A percentile compares a stretch with the other conserved stretches of the same genome.
Conservation (phyloP, 2,329 filamentous ascomycete genomes). For the Fusarium gaditjirri region DNA sequence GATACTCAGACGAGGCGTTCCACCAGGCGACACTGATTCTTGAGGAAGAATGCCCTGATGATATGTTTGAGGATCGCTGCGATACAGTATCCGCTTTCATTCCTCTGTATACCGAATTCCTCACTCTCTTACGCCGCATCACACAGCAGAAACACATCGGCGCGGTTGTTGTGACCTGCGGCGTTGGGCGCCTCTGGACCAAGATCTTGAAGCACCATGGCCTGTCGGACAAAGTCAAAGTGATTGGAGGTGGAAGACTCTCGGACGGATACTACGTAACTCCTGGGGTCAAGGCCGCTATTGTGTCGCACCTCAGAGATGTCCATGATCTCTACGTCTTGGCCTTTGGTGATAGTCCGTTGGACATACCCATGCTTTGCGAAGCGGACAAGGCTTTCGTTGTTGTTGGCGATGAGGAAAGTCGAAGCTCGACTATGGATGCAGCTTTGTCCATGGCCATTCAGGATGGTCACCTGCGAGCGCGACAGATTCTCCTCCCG, state of each 20-base stretch:
- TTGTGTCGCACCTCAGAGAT: conserved; percentile 56
- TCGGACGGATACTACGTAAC: conserved; percentile 62
- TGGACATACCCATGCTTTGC: conserved; percentile 68
- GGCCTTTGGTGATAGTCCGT: conserved; percentile 69
- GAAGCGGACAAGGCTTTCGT: conserved; percentile 65
- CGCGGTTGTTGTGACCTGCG: conserved; percentile 65
- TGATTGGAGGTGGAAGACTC: conserved; percentile 64
- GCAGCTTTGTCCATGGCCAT: conserved; percentile 55
- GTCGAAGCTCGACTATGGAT: conserved; percentile 65
- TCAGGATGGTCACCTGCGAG: conserved; percentile 48
- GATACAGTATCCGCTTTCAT: conserved; percentile 54
- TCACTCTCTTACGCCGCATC: conserved; percentile 53
- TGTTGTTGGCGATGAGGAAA: conserved; percentile 60
- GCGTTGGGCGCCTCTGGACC: conserved; percentile 65
- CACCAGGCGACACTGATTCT: conserved; percentile 64
- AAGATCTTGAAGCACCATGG: conserved; percentile 58
- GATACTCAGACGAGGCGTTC: conserved; percentile 66
- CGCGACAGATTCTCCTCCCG: conserved; percentile 61
- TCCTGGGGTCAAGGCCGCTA: conserved; percentile 57
- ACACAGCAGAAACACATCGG: conserved; percentile 51
- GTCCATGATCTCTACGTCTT: conserved; percentile 57
- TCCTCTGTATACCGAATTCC: conserved; percentile 59
- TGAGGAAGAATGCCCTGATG: conserved; percentile 54
- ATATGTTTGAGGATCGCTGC: conserved; percentile 58
- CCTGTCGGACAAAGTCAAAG: conserved; percentile 54